Evolutionary conservation across 768 basidiomycete species (phyloP), one percentile per base, ranked within the genome.

Genomic region (Termitomyces titanicus): DNA sequence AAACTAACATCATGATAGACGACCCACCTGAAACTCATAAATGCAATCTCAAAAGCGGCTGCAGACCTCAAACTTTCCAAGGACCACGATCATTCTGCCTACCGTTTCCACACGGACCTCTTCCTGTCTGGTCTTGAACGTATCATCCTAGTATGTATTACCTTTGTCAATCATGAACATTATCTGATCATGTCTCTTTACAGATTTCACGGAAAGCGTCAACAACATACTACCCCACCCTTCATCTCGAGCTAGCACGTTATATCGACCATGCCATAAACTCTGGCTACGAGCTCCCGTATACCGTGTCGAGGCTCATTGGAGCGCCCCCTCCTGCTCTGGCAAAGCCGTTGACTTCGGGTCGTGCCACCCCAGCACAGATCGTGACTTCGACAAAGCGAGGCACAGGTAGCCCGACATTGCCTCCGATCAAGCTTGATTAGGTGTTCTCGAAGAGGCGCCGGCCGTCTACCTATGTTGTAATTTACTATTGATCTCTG

Each of bases 141-240:
- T 33, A 88, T 98, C 40, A 76, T 99, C 50, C 72, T 95, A 58
- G 97, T 97, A 69, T 63, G 85, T 29, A 7, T 7, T 18, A 6
- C 10, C n/a, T 39, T 43, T 17, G 7, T 22, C 17, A 33, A 15
- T 8, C 12, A 2, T 35, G 33, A 33, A 10, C 15, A 17, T 11
- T 8, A 9, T 11, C 1, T 33, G 18, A 33, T 22, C 3, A 34
- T 42, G 52, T 54, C 40, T 31, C 40, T 31, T 27, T 35, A 13
- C 43, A 98, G 95, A 92, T 95, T 42, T 84, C 93, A 0, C 89
- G 97, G 48, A 98, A 98, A 71, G 94, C 97, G 15, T 98, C 95
- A 17, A 85, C 88, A 22, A 86, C 88, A 12, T 98, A 97, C 70
- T 99, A 99, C 69, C 93, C 94, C 0, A 88, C 85, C 3, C 81